Base-by-base conservation (phyloP, 208 protist species). In the Trypanosoma brucei region DNA sequence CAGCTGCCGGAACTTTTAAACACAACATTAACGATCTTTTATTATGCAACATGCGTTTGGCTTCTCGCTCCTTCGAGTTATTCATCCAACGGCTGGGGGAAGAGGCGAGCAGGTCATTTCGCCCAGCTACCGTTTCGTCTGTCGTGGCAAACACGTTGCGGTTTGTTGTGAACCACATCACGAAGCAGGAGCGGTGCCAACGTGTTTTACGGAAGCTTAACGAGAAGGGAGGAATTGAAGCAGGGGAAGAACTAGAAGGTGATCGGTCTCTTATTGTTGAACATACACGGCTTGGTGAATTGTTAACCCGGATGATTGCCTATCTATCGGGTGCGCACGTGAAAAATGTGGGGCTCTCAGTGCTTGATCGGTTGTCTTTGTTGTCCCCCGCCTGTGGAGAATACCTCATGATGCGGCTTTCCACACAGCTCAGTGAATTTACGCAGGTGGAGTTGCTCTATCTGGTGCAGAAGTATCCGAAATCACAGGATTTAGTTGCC, bases 371-470 rank as follows among this genome's bases (percentile, higher is more conserved):
- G 1, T 65, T 92, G 36, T 42, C 50, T 52, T 2, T 75, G 2
- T 78, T 79, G 42, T 76, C 87, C 34, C 83, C 83, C 4, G 14
- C 40, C 3, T 75, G 59, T 1, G 72, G 78, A 0, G 39, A 62
- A 8, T 73, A 74, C 56, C 37, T 88, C 0, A 66, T 83, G 55
- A 3, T 63, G 31, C 72, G 66, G 11, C 44, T 87, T 13, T 22
- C 46, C 11, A 65, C 67, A 13, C 59, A 82, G 49, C n/a, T 89
- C 37, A 33, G 30, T 7, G 44, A 72, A 5, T 78, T 92, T 33
- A 71, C 76, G 5, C 72, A 72, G 46, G 62, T 72, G 6, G 86
- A 95, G 37, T 59, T 95, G 34, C 71, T 95, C 22, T 69, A 70
- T 34, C 62, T 91, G n/a, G 79, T 72, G 0, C 52, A 70, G 11